Conservation (phyloP, 495 filamentous ascomycete genomes). For the Rostrohypoxylon terebratum region DNA sequence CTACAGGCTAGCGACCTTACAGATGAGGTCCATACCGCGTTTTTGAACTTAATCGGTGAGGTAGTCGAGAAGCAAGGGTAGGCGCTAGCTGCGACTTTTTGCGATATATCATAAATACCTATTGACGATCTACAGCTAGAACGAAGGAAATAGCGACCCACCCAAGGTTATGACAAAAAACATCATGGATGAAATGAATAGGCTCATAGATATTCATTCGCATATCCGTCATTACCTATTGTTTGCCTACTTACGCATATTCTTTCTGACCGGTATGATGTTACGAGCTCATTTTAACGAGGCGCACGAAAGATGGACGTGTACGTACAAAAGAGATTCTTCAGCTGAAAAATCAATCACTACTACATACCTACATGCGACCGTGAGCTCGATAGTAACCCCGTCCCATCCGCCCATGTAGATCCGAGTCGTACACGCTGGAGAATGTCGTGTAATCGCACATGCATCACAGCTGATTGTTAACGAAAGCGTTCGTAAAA, state of each 20-base stretch:
- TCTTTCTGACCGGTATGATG: not conserved
- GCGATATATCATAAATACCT: not conserved
- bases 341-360: not conserved
- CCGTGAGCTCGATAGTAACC: not conserved
- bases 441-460: conserved; percentile 17
- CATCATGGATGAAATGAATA: not conserved
- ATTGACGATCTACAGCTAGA: conserved; percentile 38
- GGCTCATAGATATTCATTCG: not conserved
- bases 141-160: conserved; percentile 3
- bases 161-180: conserved; percentile 20
- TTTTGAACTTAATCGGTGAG: conserved; percentile 80
- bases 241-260: not conserved
- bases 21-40: conserved; percentile 86
- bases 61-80: conserved; percentile 29
- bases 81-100: not conserved
- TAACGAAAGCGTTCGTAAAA: not conserved
- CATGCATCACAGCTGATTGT: conserved; percentile 2
- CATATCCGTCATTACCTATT: not conserved
- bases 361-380: no score
- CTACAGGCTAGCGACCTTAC: conserved; percentile 96
- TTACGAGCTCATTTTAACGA: not conserved
- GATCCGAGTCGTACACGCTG: not conserved
- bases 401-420: not conserved
- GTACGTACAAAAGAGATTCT: not conserved
- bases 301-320: not conserved